These are phyloP conservation scores for Pulchroboletus neoregius DNA, from an alignment of 1,284 basidiomycete species.

Conservation along the genomic window DNA sequence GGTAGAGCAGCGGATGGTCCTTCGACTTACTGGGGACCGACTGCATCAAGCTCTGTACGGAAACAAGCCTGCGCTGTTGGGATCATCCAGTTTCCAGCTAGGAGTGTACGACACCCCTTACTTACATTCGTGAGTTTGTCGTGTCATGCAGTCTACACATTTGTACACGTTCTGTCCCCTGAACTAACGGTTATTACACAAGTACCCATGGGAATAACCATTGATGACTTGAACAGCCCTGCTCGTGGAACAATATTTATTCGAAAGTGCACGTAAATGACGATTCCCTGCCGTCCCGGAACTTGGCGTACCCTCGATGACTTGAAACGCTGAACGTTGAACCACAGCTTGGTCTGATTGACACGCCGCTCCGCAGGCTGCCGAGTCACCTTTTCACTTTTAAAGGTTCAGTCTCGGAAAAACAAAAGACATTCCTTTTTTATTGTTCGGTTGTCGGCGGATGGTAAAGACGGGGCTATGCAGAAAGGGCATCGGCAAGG, in stretches of 20 bases:
- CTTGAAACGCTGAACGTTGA: too few species aligned
- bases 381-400: conserved; percentile 3
- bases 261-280: conserved; percentile 13
- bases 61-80: conserved; percentile 32
- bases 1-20: conserved; percentile 46
- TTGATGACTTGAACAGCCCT: conserved; percentile 6
- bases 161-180: not conserved
- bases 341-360: not conserved
- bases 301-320: not conserved
- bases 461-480: conserved; percentile 20
- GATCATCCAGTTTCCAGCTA: conserved; percentile 5
- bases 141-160: not conserved
- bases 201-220: conserved; percentile 7
- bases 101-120: conserved; percentile 7
- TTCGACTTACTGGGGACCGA: conserved; percentile 44
- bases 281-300: not conserved
- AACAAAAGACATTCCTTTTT: too few species aligned
- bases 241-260: conserved; percentile 14
- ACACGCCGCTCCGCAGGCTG: not conserved
- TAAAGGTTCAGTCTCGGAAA: conserved; percentile 1
- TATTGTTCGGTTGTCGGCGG: conserved; percentile 7
- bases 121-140: conserved; percentile 17
- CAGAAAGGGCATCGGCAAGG: conserved; percentile 11
- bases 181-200: conserved; percentile 5
- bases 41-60: conserved; percentile 47